Evolutionary conservation across 1,139 yeast genomes (phyloP).

Genomic region (Diutina ranongensis): DNA sequence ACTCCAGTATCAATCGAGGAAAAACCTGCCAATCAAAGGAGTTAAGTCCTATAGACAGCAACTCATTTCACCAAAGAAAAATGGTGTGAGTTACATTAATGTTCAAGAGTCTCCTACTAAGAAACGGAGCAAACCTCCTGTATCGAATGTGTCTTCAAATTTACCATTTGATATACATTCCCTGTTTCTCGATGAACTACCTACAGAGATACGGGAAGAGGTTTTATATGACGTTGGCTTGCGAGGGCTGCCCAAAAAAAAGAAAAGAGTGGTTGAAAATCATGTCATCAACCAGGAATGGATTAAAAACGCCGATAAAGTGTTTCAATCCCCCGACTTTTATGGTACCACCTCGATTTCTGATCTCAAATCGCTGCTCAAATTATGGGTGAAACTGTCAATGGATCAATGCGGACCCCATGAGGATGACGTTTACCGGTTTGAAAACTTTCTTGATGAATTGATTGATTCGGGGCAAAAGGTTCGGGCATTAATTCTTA

Average conservation of each 20-base stretch:
- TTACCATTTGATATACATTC: conserved; percentile 13
- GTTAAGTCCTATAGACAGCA: conserved; percentile 7
- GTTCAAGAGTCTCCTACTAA: conserved; percentile 24
- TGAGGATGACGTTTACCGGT: conserved; percentile 37
- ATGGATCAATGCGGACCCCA: conserved; percentile 44
- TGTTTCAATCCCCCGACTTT: conserved; percentile 10
- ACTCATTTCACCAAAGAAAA: conserved; percentile 8
- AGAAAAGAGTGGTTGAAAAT: conserved; percentile 13
- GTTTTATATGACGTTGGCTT: conserved; percentile 29
- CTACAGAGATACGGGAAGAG: conserved; percentile 30
- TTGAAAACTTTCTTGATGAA: conserved; percentile 17
- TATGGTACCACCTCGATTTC: conserved; percentile 26
- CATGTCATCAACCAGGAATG: conserved; percentile 19
- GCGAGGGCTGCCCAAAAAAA: conserved; percentile 16
- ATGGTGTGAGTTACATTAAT: conserved; percentile 13
- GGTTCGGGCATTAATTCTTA: neutral
- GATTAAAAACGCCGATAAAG: conserved; percentile 15
- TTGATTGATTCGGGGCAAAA: conserved; percentile 12
- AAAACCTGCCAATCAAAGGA: conserved; percentile 6
- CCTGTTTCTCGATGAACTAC: conserved; percentile 32
- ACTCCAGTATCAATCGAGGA: neutral
- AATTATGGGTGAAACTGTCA: conserved; percentile 39
- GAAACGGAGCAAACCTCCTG: conserved; percentile 11
- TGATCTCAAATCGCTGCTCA: conserved; percentile 25
- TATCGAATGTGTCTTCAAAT: conserved; percentile 8